phyloP scores from a whole-genome alignment of 257 asterid species.

The Misopates orontium region DNA sequence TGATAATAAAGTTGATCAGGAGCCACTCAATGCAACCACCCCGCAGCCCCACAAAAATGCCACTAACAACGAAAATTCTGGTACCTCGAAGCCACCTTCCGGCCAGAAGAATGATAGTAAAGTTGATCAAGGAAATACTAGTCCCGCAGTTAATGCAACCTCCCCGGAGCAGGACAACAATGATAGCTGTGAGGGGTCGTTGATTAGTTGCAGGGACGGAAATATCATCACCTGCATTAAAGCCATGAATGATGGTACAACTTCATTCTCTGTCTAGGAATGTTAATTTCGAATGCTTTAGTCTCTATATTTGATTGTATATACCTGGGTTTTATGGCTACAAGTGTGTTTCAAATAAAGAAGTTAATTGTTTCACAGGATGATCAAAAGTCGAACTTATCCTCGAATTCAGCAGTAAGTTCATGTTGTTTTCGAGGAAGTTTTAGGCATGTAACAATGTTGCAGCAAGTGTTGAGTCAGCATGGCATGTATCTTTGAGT shows the following conservation, averaged over 20 bases:
- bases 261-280: background rate
- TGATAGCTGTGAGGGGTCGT: conserved; percentile 37
- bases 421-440: conserved; percentile 7
- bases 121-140: conserved; percentile 25
- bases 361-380: background rate
- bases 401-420: background rate
- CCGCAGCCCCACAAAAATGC: too few relatives aligned
- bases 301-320: conserved; percentile 1
- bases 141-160: conserved; percentile 21
- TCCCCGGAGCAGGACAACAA: conserved; percentile 18
- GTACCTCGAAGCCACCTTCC: conserved; percentile 26
- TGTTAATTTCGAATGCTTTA: background rate
- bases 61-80: too few relatives aligned
- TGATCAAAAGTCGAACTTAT: background rate
- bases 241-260: conserved; percentile 30
- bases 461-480: background rate
- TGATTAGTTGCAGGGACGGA: conserved; percentile 34
- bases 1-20: conserved; percentile 11
- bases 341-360: background rate
- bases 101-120: conserved; percentile 21
- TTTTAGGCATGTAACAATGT: background rate
- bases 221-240: conserved; percentile 44
- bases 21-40: conserved; percentile 9
- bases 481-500: background rate
- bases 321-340: background rate